Conservation (phyloP, 495 filamentous ascomycete genomes). For the Bacidia gigantensis region DNA sequence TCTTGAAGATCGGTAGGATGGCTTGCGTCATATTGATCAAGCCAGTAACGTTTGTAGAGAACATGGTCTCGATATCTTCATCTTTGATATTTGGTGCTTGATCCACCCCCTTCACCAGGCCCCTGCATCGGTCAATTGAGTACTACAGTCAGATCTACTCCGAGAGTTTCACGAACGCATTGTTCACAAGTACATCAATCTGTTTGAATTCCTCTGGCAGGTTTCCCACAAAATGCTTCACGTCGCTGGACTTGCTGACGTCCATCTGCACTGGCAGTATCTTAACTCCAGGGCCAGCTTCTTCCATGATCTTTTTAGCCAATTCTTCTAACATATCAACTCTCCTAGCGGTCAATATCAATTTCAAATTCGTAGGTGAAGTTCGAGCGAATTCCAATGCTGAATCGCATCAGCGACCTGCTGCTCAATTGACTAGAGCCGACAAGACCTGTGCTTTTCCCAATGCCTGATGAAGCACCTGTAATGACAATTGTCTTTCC, state of each 20-base stretch:
- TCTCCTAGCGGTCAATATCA: slow-evolving; percentile 78
- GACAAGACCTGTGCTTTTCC: slow-evolving; percentile 42
- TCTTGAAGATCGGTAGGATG: slow-evolving; percentile 71
- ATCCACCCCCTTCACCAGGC: slow-evolving; percentile 76
- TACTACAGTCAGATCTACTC: background rate
- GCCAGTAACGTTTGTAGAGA: slow-evolving; percentile 83
- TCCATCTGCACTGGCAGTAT: slow-evolving; percentile 75
- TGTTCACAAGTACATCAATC: slow-evolving; percentile 88
- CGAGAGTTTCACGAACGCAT: slow-evolving; percentile 53
- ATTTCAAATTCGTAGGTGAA: slow-evolving; percentile 61
- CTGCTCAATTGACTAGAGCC: background rate
- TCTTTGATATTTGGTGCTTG: slow-evolving; percentile 71
- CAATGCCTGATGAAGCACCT: slow-evolving; percentile 89
- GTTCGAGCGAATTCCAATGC: slow-evolving; percentile 89
- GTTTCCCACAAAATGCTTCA: slow-evolving; percentile 56
- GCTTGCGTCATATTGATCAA: slow-evolving; percentile 97
- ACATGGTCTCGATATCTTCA: slow-evolving; percentile 78
- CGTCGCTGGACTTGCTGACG: slow-evolving; percentile 65
- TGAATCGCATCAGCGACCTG: slow-evolving; percentile 8
- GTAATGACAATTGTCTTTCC: slow-evolving; percentile 93
- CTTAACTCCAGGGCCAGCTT: slow-evolving; percentile 69
- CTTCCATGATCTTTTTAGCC: slow-evolving; percentile 60
- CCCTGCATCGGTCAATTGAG: slow-evolving; percentile 37
- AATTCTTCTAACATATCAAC: slow-evolving; percentile 64
- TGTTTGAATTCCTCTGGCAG: slow-evolving; percentile 75